Evolutionary conservation across 164 flowering plant genomes (phyloP).

Genomic region (Brasenia schreberi): DNA sequence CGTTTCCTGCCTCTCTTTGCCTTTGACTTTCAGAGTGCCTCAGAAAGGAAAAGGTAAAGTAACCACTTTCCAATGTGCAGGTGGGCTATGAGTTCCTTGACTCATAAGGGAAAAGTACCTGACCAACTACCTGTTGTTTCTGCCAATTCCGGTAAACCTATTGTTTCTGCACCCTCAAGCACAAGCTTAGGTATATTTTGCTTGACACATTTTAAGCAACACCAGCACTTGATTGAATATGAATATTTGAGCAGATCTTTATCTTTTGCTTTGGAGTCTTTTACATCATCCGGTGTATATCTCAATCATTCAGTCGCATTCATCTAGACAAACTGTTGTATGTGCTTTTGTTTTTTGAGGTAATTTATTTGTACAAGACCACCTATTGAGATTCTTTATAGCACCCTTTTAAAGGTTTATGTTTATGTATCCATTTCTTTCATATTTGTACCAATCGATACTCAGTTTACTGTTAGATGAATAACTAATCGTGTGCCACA

Average conservation of each 20-base stretch:
- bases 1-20: background rate
- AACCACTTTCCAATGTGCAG: slow-evolving; percentile 26
- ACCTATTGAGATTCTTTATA: too few relatives aligned
- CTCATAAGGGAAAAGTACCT: slow-evolving; percentile 71
- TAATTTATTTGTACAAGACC: too few relatives aligned
- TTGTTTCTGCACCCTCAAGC: slow-evolving; percentile 36
- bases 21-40: background rate
- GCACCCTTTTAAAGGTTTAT: too few relatives aligned
- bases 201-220: background rate
- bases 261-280: too few relatives aligned
- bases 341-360: too few relatives aligned
- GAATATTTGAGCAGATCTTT: too few relatives aligned
- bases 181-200: slow-evolving; percentile 41
- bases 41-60: slow-evolving; percentile 1
- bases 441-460: too few relatives aligned
- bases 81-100: slow-evolving; percentile 98
- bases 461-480: background rate
- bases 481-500: too few relatives aligned
- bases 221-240: background rate
- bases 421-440: too few relatives aligned
- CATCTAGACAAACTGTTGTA: too few relatives aligned
- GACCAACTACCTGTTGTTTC: slow-evolving; percentile 55
- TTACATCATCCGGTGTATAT: too few relatives aligned
- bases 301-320: too few relatives aligned
- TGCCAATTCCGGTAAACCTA: slow-evolving; percentile 27